Percentiles rank a stretch among this genome's conserved stretches.
phyloP scores from a whole-genome alignment of 2,329 filamentous ascomycete genomes.

The Capronia epimyces region DNA sequence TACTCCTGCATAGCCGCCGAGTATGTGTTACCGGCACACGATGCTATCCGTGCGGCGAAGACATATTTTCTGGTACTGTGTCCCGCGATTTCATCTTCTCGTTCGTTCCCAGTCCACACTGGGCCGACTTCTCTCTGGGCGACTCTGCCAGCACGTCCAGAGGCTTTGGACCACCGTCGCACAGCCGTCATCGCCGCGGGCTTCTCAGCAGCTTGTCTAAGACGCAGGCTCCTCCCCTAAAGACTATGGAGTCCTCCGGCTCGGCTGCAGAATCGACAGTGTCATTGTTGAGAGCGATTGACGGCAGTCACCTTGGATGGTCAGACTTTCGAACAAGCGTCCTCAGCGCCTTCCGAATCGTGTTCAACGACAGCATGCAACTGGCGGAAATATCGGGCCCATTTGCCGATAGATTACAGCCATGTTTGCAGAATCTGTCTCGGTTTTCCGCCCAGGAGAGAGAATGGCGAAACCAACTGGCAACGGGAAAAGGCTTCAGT shows the following conservation, averaged over 20 bases:
- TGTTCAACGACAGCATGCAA: constrained; percentile 10
- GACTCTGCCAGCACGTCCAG: no score
- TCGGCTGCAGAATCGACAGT: constrained; percentile 12
- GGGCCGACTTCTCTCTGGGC: no score
- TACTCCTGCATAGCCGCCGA: no score
- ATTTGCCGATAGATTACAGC: constrained; percentile 16
- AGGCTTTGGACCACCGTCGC: no score
- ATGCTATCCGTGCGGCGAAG: no score
- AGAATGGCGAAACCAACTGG: constrained; percentile 20
- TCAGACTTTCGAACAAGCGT: constrained; percentile 24
- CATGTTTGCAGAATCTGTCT: constrained; percentile 10
- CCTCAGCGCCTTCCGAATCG: constrained; percentile 23
- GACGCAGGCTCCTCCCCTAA: not conserved
- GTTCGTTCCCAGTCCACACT: no score
- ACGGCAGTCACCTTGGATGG: constrained; percentile 27
- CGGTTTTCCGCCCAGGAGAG: constrained; percentile 18
- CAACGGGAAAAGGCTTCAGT: constrained; percentile 21
- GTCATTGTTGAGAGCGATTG: constrained; percentile 21
- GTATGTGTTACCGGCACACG: no score
- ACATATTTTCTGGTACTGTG: no score
- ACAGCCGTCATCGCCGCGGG: no score
- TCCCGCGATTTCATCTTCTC: no score
- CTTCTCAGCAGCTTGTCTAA: no score
- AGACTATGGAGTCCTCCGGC: constrained; percentile 9
- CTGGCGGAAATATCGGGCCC: constrained; percentile 16